phyloP scores from a whole-genome alignment of 768 basidiomycete genomes.

The Tricholoma bakamatsutake region DNA sequence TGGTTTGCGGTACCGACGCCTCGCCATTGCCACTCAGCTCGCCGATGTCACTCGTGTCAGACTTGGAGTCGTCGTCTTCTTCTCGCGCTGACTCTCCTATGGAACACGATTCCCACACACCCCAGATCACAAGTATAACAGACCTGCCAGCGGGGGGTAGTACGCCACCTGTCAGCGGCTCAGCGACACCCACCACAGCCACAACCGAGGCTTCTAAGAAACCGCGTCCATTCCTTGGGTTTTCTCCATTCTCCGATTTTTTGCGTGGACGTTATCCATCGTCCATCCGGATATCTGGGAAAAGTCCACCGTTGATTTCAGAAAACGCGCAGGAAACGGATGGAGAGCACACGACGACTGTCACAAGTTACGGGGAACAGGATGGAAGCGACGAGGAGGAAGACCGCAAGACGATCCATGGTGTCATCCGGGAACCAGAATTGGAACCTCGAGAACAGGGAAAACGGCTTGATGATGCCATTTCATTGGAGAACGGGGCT shows the following conservation, averaged over 20 bases:
- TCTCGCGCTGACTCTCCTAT: constrained; percentile 18
- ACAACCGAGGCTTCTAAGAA: constrained; percentile 33
- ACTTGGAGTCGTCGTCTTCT: constrained; percentile 12
- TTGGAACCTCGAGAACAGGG: constrained; percentile 3
- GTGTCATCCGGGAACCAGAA: not conserved
- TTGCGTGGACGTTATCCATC: constrained; percentile 58
- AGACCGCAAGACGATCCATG: constrained; percentile 36
- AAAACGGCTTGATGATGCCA: not conserved
- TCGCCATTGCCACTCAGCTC: constrained; percentile 19
- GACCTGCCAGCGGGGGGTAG: constrained; percentile 25
- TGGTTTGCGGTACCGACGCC: constrained; percentile 13
- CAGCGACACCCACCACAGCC: constrained; percentile 49
- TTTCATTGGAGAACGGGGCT: not conserved
- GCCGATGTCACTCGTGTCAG: constrained; percentile 21
- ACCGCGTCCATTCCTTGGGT: constrained; percentile 46
- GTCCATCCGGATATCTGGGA: constrained; percentile 22
- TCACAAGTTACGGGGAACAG: constrained; percentile 10
- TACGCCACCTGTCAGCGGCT: constrained; percentile 48
- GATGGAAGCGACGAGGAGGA: constrained; percentile 29
- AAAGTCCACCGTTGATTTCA: constrained; percentile 8
- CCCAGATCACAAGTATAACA: constrained; percentile 25
- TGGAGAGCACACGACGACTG: constrained; percentile 7
- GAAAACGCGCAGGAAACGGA: constrained; percentile 12
- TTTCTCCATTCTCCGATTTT: constrained; percentile 60
- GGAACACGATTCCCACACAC: constrained; percentile 25